Conservation (phyloP, 2,329 filamentous ascomycete species). For the Ophiocordyceps unilateralis region DNA sequence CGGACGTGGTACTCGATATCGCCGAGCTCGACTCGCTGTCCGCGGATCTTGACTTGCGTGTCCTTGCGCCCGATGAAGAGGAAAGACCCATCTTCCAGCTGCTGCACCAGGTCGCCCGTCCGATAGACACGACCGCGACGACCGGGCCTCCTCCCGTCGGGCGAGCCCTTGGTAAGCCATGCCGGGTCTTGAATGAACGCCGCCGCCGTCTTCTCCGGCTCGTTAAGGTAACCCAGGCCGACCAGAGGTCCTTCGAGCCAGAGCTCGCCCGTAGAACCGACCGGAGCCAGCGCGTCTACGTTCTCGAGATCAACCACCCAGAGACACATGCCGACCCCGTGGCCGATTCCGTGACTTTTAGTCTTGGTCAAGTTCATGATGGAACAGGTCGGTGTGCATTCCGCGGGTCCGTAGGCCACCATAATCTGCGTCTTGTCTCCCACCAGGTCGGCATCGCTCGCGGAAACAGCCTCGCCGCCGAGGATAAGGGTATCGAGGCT, state of each 20-base stretch:
- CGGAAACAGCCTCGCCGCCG: conserved; percentile 5
- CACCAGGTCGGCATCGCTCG: conserved; percentile 2
- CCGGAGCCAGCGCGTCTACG: conserved; percentile 10
- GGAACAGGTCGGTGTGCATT: background rate
- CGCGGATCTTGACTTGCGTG: conserved; percentile 1
- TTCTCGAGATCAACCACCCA: conserved; percentile 9
- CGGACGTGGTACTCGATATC: conserved; percentile 1
- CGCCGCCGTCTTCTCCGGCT: conserved; percentile 24
- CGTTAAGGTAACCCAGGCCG: conserved; percentile 30
- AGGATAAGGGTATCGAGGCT: conserved; percentile 5
- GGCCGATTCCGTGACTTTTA: background rate
- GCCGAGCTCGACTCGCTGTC: conserved; percentile 1
- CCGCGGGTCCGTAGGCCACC: background rate
- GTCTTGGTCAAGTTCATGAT: background rate
- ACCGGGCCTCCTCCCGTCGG: conserved; percentile 1
- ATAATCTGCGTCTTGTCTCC: conserved; percentile 3
- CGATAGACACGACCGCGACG: conserved; percentile 17
- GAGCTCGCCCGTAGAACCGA: conserved; percentile 18
- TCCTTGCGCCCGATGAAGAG: conserved; percentile 1
- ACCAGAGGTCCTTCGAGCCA: conserved; percentile 25
- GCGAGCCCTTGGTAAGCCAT: conserved; percentile 1
- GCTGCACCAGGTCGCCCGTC: conserved; percentile 10
- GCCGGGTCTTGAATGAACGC: conserved; percentile 24
- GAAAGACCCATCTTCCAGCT: background rate
- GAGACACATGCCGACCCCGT: background rate